phyloP scores from a whole-genome alignment of 2,329 filamentous ascomycete genomes.

The Sordariomycetes sp. region DNA sequence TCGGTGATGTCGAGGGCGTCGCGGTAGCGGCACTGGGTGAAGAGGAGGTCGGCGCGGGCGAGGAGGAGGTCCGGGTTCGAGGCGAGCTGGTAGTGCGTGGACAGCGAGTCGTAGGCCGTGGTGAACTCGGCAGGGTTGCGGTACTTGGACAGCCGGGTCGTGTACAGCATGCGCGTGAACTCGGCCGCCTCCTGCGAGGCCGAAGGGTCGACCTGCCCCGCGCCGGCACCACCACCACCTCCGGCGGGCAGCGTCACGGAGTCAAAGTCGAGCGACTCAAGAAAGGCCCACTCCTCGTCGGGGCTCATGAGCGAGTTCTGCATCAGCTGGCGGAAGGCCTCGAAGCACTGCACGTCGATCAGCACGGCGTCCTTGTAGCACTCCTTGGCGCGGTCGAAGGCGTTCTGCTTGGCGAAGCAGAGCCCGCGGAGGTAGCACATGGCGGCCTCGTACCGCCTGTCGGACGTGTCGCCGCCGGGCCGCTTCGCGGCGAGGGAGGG shows the following conservation, averaged over 20 bases:
- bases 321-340: constrained; percentile 96
- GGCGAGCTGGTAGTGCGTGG: constrained; percentile 83
- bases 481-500: constrained; percentile 21
- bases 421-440: constrained; percentile 95
- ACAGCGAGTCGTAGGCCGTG: constrained; percentile 78
- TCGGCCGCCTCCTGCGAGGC: constrained; percentile 77
- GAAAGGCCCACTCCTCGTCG: constrained; percentile 80
- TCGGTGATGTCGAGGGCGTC: constrained; percentile 79
- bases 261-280: constrained; percentile 85
- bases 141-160: constrained; percentile 90
- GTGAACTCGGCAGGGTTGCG: constrained; percentile 76
- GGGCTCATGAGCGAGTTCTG: constrained; percentile 88
- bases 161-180: constrained; percentile 94
- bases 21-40: constrained; percentile 88
- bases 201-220: constrained; percentile 40
- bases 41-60: constrained; percentile 80
- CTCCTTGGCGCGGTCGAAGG: constrained; percentile 92
- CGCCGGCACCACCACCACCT: not conserved
- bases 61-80: constrained; percentile 84
- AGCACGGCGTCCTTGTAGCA: constrained; percentile 96
- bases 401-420: constrained; percentile 94
- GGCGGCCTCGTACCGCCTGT: constrained; percentile 81
- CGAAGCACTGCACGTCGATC: constrained; percentile 96
- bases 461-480: constrained; percentile 58
- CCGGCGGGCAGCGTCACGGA: constrained; percentile 50